A percentile compares a stretch with the other conserved stretches of the same genome.
These are phyloP conservation scores for Cytospora paraplurivora DNA, from an alignment of 2,329 filamentous ascomycete genomes.

Conservation along the genomic window DNA sequence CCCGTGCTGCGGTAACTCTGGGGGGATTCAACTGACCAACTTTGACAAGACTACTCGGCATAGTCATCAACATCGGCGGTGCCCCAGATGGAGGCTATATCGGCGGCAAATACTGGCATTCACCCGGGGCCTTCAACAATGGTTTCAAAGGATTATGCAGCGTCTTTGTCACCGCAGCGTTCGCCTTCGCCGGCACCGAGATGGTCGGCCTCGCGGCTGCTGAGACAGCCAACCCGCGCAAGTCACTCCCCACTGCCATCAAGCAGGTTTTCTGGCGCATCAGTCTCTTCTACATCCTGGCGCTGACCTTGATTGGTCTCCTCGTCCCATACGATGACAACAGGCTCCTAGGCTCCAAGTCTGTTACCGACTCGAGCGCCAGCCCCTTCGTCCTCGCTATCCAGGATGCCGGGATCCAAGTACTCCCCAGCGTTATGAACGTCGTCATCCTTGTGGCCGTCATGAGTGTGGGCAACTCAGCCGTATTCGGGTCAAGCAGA, in stretches of 20 bases:
- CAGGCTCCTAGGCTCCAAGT: conserved; percentile 59
- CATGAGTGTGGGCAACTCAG: conserved; percentile 86
- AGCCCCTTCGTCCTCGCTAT: conserved; percentile 94
- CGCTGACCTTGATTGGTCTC: conserved; percentile 77
- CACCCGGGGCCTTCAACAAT: conserved; percentile 82
- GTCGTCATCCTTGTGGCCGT: conserved; percentile 91
- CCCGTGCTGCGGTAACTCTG: background rate
- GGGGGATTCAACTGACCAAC: conserved; percentile 20
- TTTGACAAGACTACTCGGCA: conserved; percentile 69
- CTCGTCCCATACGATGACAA: conserved; percentile 74
- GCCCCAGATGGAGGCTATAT: conserved; percentile 75
- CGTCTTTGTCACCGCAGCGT: conserved; percentile 76
- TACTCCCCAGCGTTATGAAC: conserved; percentile 88
- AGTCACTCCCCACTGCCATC: conserved; percentile 81
- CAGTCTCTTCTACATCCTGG: conserved; percentile 84
- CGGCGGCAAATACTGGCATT: conserved; percentile 73
- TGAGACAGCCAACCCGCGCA: conserved; percentile 76
- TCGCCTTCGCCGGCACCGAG: conserved; percentile 76
- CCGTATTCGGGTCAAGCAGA: conserved; percentile 87
- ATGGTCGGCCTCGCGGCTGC: conserved; percentile 76
- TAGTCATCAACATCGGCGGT: conserved; percentile 83
- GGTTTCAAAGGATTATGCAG: conserved; percentile 82
- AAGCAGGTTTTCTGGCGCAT: conserved; percentile 98
- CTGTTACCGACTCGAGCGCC: conserved; percentile 36
- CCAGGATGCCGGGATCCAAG: conserved; percentile 76